phyloP scores from a whole-genome alignment of 2,329 filamentous ascomycete genomes.

The Penicillium sp. region DNA sequence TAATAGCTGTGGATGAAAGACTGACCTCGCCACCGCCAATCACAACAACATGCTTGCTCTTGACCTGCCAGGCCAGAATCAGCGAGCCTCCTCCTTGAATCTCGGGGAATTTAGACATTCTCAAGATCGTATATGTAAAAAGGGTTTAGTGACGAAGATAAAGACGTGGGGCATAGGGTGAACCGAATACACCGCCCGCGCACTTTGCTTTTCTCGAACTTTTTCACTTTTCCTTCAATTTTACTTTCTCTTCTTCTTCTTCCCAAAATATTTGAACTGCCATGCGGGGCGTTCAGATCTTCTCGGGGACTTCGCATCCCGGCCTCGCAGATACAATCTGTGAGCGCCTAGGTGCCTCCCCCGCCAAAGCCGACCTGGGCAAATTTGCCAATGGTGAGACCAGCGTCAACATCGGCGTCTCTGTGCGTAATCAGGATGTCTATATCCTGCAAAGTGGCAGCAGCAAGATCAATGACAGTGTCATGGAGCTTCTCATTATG shows the following conservation, averaged over 20 bases:
- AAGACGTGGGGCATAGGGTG: conserved; percentile 18
- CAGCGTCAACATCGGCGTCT: conserved; percentile 60
- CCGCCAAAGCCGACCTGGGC: conserved; percentile 56
- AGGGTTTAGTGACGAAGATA: not conserved
- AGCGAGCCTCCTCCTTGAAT: conserved; percentile 88
- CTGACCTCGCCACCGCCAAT: conserved; percentile 90
- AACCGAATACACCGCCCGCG: conserved; percentile 9
- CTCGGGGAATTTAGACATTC: conserved; percentile 62
- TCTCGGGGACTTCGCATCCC: conserved; percentile 62
- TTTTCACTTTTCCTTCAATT: conserved; percentile 20
- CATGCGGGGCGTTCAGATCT: conserved; percentile 64
- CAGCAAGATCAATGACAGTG: conserved; percentile 92
- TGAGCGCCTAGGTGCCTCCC: conserved; percentile 58
- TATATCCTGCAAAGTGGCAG: conserved; percentile 98
- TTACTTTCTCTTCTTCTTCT: conserved; percentile 10
- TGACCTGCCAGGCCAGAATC: conserved; percentile 93
- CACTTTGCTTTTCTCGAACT: conserved; percentile 7
- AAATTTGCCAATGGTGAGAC: conserved; percentile 69
- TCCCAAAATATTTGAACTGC: conserved; percentile 15
- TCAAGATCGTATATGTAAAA: conserved; percentile 5
- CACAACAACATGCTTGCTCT: conserved; percentile 81
- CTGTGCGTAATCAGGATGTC: conserved; percentile 94
- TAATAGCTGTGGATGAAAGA: conserved; percentile 9
- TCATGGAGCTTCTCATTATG: conserved; percentile 99
- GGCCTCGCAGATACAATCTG: conserved; percentile 60